A percentile compares a stretch with the other conserved stretches of the same genome.
These are phyloP conservation scores for Stipa capillata DNA, from an alignment of 176 grass and related monocot genomes.

Conservation along the genomic window DNA sequence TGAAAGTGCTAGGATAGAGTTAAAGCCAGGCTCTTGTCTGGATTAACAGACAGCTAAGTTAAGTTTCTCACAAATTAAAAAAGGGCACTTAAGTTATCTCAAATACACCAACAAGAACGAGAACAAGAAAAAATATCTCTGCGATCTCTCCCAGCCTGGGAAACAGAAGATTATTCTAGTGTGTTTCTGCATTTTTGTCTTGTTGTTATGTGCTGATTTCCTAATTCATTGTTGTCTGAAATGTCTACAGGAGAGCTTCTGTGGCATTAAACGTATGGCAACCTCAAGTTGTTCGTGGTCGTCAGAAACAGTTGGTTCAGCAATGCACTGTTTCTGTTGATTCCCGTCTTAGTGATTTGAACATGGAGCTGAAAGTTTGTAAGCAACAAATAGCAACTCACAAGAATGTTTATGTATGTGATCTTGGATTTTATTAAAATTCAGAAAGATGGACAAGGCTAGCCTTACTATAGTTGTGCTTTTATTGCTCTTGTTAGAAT, in stretches of 20 bases:
- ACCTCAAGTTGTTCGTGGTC: constrained; percentile 74
- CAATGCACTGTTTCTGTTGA: constrained; percentile 81
- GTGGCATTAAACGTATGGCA: constrained; percentile 96
- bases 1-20: not conserved
- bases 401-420: constrained; percentile 76
- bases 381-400: constrained; percentile 80
- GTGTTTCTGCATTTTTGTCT: not conserved
- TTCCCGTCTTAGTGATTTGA: constrained; percentile 58
- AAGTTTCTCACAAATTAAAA: too few species aligned
- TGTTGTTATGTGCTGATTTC: not conserved
- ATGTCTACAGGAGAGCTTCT: constrained; percentile 61
- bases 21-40: not conserved
- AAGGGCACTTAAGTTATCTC: not conserved
- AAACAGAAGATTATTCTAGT: not conserved
- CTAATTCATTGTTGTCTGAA: not conserved
- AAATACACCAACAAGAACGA: not conserved
- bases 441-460: not conserved
- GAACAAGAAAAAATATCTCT: not conserved
- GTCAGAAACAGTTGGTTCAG: constrained; percentile 87
- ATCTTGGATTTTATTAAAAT: constrained; percentile 15
- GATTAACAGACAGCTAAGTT: not conserved
- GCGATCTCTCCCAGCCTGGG: not conserved
- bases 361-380: constrained; percentile 95
- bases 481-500: constrained; percentile 43
- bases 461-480: constrained; percentile 28